Evolutionary conservation across 1,284 basidiomycete species (phyloP).

Genomic region (Cryptococcus deneoformans): DNA sequence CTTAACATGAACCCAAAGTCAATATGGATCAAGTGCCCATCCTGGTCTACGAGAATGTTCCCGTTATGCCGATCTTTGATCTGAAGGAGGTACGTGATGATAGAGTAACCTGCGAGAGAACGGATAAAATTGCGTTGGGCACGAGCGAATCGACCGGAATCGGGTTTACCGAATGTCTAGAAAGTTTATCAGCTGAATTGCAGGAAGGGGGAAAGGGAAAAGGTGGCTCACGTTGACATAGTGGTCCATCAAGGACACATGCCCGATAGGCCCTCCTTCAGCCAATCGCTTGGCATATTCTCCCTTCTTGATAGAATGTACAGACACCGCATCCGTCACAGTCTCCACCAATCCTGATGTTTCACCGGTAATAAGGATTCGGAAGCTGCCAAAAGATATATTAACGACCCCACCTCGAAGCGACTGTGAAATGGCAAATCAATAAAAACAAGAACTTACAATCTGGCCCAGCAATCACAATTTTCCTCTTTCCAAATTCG

Average conservation of each 20-base stretch:
- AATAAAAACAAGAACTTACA: slow-evolving; percentile 57
- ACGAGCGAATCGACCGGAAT: slow-evolving; percentile 76
- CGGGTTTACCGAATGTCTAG: slow-evolving; percentile 85
- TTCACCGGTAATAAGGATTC: slow-evolving; percentile 92
- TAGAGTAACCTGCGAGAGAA: slow-evolving; percentile 90
- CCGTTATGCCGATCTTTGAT: slow-evolving; percentile 99
- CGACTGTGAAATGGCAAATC: neutral
- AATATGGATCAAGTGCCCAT: slow-evolving; percentile 80
- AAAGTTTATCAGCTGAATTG: neutral
- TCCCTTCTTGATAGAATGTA: slow-evolving; percentile 99
- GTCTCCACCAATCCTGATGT: slow-evolving; percentile 91
- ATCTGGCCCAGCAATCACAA: slow-evolving; percentile 85
- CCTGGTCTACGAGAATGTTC: slow-evolving; percentile 93
- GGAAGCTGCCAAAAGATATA: slow-evolving; percentile 52
- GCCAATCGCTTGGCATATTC: slow-evolving; percentile 87
- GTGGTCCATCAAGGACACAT: slow-evolving; percentile 85
- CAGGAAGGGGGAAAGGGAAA: slow-evolving; percentile 9
- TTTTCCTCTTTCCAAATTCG: slow-evolving; percentile 93
- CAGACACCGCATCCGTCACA: slow-evolving; percentile 93
- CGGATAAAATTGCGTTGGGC: slow-evolving; percentile 91
- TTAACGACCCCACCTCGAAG: neutral
- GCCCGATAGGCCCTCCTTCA: slow-evolving; percentile 67
- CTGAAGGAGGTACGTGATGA: slow-evolving; percentile 93
- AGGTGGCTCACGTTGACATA: slow-evolving; percentile 66
- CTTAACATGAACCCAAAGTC: slow-evolving; percentile 99